Conservation (phyloP, 495 filamentous ascomycete genomes). For the Hyphodiscus hymeniophilus region DNA sequence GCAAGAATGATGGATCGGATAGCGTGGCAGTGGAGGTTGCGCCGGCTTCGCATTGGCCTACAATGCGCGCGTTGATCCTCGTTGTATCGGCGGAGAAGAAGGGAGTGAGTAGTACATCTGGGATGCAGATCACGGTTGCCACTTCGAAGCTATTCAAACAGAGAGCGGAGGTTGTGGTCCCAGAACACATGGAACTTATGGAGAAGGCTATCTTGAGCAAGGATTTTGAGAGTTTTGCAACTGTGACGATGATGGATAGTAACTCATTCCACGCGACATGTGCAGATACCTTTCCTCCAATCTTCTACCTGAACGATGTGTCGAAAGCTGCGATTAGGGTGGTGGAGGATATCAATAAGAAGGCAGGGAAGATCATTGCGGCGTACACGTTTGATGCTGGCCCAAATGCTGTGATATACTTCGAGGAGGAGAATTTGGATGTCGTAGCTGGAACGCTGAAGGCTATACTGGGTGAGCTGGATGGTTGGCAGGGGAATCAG, state of each 20-base stretch:
- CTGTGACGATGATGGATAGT: slow-evolving; percentile 89
- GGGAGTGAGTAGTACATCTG: slow-evolving; percentile 79
- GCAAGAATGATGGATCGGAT: slow-evolving; percentile 66
- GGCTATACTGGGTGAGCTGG: slow-evolving; percentile 38
- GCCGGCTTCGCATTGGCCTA: slow-evolving; percentile 80
- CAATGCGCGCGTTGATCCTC: slow-evolving; percentile 84
- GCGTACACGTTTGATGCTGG: slow-evolving; percentile 98
- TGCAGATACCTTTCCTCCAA: slow-evolving; percentile 89
- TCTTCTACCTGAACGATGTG: slow-evolving; percentile 97
- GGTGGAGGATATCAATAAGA: slow-evolving; percentile 79
- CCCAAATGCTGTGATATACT: slow-evolving; percentile 95
- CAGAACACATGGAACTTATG: slow-evolving; percentile 78
- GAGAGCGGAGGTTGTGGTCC: slow-evolving; percentile 66
- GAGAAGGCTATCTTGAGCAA: slow-evolving; percentile 64
- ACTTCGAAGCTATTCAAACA: slow-evolving; percentile 76
- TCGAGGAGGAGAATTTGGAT: slow-evolving; percentile 65
- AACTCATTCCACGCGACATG: slow-evolving; percentile 96
- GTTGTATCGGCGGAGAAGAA: slow-evolving; percentile 93
- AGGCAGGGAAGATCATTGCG: slow-evolving; percentile 62
- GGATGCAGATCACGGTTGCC: slow-evolving; percentile 92
- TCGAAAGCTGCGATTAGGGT: slow-evolving; percentile 74
- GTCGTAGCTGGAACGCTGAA: slow-evolving; percentile 67
- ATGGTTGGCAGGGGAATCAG: slow-evolving; percentile 54
- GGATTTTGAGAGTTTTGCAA: slow-evolving; percentile 82
- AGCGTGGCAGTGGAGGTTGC: slow-evolving; percentile 81